Conservation (phyloP, 805 yeast species). For the Zygosaccharomyces rouxii region DNA sequence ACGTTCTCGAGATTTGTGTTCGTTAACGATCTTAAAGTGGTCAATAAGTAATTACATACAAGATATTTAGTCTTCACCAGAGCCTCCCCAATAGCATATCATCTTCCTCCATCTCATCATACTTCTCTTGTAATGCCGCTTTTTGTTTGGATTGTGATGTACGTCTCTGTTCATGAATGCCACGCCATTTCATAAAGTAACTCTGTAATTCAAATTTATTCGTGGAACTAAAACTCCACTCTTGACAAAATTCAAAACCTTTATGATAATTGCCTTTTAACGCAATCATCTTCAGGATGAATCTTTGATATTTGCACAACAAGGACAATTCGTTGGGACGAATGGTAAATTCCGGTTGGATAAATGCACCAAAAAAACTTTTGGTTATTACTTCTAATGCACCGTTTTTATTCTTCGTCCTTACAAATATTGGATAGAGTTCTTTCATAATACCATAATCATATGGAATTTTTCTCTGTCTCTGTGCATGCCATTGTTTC, state of each 20-base stretch:
- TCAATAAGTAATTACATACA: constrained; percentile 9
- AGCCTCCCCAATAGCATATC: constrained; percentile 30
- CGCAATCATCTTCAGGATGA: constrained; percentile 19
- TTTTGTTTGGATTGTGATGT: constrained; percentile 6
- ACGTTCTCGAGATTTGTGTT: constrained; percentile 69
- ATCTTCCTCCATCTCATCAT: constrained; percentile 30
- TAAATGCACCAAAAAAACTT: constrained; percentile 10
- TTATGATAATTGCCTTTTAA: constrained; percentile 13
- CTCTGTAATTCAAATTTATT: constrained; percentile 15
- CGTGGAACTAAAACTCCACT: constrained; percentile 18
- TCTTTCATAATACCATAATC: constrained; percentile 19
- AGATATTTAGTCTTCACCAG: constrained; percentile 23
- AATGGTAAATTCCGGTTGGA: constrained; percentile 8
- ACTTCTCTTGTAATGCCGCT: constrained; percentile 8
- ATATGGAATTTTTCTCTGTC: constrained; percentile 14
- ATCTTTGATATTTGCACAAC: constrained; percentile 21
- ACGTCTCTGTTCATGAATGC: constrained; percentile 7
- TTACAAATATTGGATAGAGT: constrained; percentile 14
- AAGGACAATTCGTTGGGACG: constrained; percentile 10
- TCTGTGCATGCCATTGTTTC: constrained; percentile 23
- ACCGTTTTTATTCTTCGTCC: constrained; percentile 18
- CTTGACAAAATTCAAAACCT: constrained; percentile 20
- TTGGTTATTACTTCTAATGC: constrained; percentile 17
- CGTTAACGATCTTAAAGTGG: constrained; percentile 53
- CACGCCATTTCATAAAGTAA: constrained; percentile 11